Evolutionary conservation across 441 rosid genomes (phyloP), one percentile per base, ranked within the genome.

Genomic region (Sinapis alba): DNA sequence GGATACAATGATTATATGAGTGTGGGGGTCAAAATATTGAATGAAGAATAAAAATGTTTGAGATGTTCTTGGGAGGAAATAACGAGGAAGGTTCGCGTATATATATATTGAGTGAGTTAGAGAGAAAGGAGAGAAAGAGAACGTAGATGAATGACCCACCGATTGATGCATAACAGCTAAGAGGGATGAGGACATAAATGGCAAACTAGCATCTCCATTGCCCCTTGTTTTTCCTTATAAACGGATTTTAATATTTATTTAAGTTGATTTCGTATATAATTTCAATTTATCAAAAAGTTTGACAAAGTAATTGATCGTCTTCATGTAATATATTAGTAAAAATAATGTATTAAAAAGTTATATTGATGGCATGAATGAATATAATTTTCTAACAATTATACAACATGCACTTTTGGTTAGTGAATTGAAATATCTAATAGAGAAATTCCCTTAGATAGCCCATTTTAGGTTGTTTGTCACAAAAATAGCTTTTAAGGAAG

Each of bases 111-210:
- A 3, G 36, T 8, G 61, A 65, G 47, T 11, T 38, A 38, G 47
- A 45, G 51, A 45, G 51, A 45, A 45, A 45, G 51, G 7, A 45
- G 60, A 64, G 15, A 50, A 66, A 65, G 34, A 64, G 51, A 43
- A 61, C 45, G 78, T 26, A 47, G 36, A 38, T 71, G 76, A 79
- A 65, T 80, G 88, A 92, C 90, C 96, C 96, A 80, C 83, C 65
- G 85, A 82, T 85, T 82, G 82, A 79, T 64, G 80, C 36, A 77
- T 57, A 81, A 83, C 92, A 88, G 96, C 94, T 86, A 87, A 83
- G 86, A 82, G 70, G 53, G 80, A 76, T 62, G 74, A 72, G 68
- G 74, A 73, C 81, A 73, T 20, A 68, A 28, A 67, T 54, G 77
- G 74, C 69, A 62, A 78, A 73, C 71, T 43, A 78, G 66, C 28